A percentile compares a stretch with the other conserved stretches of the same genome.
Conservation (phyloP, 495 filamentous ascomycete species). For the Trichoderma asperelloides region DNA sequence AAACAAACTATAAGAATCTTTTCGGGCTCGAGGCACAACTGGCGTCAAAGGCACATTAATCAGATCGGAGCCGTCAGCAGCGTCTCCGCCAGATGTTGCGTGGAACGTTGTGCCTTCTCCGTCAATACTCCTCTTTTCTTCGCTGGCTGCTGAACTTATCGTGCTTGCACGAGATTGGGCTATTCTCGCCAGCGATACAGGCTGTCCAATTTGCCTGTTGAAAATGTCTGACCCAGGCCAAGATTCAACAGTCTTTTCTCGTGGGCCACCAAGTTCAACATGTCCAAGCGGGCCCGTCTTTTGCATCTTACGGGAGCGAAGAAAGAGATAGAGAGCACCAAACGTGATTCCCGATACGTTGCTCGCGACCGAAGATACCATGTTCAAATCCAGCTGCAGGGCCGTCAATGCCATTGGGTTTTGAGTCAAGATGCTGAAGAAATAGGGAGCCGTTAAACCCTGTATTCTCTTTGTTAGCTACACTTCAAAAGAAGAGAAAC, state of each 20-base stretch:
- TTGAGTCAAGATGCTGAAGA: slow-evolving; percentile 27
- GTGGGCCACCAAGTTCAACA: neutral
- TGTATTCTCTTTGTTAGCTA: slow-evolving; percentile 18
- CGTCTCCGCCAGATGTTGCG: neutral
- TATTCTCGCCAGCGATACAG: neutral
- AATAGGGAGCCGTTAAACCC: slow-evolving; percentile 36
- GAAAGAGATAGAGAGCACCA: slow-evolving; percentile 38
- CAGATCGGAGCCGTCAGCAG: neutral
- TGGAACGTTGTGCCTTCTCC: neutral
- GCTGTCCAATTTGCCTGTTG: neutral
- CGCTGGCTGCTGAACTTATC: neutral
- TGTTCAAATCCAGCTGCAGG: slow-evolving; percentile 22
- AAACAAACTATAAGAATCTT: slow-evolving; percentile 10
- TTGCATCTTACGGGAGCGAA: slow-evolving; percentile 32
- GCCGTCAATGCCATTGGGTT: slow-evolving; percentile 17
- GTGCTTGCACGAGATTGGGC: neutral
- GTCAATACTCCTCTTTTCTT: neutral
- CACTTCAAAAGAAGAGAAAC: neutral
- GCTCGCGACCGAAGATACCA: slow-evolving; percentile 39
- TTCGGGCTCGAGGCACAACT: slow-evolving; percentile 2
- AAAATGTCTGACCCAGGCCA: neutral
- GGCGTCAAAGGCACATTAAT: neutral
- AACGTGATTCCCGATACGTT: slow-evolving; percentile 40
- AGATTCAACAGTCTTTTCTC: neutral
- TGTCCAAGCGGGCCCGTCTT: slow-evolving; percentile 22